phyloP scores from a whole-genome alignment of 31 red algal genomes.

The Asparagopsis taxiformis region DNA sequence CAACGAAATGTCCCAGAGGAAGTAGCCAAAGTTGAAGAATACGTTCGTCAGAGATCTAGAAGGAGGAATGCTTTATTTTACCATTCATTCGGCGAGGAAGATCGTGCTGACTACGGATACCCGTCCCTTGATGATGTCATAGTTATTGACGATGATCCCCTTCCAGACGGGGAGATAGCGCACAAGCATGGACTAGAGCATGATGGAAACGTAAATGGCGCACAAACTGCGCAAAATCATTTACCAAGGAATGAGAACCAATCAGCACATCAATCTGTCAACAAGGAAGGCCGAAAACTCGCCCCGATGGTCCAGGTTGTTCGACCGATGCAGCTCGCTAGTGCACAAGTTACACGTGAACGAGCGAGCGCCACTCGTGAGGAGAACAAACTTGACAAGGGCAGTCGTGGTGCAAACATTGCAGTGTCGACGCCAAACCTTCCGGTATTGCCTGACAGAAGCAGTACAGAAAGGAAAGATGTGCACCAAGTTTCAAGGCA shows the following conservation, averaged over 20 bases:
- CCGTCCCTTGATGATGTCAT: neutral
- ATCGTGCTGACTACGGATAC: neutral
- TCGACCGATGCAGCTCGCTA: too few relatives aligned
- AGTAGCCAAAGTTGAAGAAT: constrained; percentile 12
- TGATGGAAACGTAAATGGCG: neutral
- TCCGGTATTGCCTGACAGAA: too few relatives aligned
- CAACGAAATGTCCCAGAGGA: neutral
- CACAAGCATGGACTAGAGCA: neutral
- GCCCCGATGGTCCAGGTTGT: too few relatives aligned
- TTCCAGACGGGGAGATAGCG: neutral
- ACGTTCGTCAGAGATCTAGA: constrained; percentile 2
- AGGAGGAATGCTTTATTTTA: constrained; percentile 42
- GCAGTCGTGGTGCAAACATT: too few relatives aligned
- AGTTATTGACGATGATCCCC: neutral
- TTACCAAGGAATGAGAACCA: neutral
- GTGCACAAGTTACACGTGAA: too few relatives aligned
- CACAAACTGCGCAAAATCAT: neutral
- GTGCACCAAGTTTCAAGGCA: too few relatives aligned
- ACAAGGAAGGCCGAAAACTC: too few relatives aligned
- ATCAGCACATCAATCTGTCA: too few relatives aligned
- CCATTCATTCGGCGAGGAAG: constrained; percentile 30
- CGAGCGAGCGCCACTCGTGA: too few relatives aligned
- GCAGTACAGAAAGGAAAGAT: too few relatives aligned
- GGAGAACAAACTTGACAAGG: too few relatives aligned
- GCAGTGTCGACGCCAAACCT: too few relatives aligned